Percentiles rank a stretch among this genome's conserved stretches.
phyloP scores from a whole-genome alignment of 73 alveolate species.

The Effrenium voratum region DNA sequence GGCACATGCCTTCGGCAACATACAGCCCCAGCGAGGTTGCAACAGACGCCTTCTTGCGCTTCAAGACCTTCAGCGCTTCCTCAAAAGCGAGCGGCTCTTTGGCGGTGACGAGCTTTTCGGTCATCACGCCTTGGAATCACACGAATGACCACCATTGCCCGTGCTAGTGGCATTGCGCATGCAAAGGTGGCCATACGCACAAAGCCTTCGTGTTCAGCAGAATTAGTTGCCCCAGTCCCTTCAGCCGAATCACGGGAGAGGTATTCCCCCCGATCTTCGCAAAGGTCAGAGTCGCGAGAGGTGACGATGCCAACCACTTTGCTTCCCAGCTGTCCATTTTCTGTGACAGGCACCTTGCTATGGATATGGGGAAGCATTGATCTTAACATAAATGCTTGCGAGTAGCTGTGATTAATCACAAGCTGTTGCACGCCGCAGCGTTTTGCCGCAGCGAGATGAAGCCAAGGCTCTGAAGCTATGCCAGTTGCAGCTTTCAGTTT shows the following conservation, averaged over 20 bases:
- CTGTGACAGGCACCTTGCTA: slow-evolving; percentile 82
- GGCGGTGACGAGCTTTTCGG: slow-evolving; percentile 89
- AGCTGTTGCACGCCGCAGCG: no score
- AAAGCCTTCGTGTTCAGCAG: not conserved
- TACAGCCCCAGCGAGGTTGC: no score
- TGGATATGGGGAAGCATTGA: not conserved
- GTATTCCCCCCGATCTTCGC: slow-evolving; percentile 43
- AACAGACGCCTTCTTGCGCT: slow-evolving; percentile 20
- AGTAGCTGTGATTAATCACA: not conserved
- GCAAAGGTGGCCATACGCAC: not conserved
- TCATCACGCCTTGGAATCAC: slow-evolving; percentile 27
- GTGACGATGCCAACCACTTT: slow-evolving; percentile 87
- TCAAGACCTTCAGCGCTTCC: slow-evolving; percentile 78
- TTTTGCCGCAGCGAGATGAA: not conserved
- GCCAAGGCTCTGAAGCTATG: slow-evolving; percentile 3
- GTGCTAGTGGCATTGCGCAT: not conserved
- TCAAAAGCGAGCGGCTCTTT: slow-evolving; percentile 62
- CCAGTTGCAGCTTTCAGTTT: slow-evolving; percentile 57
- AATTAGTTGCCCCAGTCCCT: not conserved
- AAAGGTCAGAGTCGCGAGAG: slow-evolving; percentile 40
- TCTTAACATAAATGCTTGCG: not conserved
- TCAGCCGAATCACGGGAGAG: slow-evolving; percentile 4
- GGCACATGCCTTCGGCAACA: no score
- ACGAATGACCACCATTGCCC: not conserved
- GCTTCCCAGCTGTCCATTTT: slow-evolving; percentile 90